A percentile compares a stretch with the other conserved stretches of the same genome.
Evolutionary conservation across 495 filamentous ascomycete species (phyloP).

Genomic region (Apodospora peruviana): DNA sequence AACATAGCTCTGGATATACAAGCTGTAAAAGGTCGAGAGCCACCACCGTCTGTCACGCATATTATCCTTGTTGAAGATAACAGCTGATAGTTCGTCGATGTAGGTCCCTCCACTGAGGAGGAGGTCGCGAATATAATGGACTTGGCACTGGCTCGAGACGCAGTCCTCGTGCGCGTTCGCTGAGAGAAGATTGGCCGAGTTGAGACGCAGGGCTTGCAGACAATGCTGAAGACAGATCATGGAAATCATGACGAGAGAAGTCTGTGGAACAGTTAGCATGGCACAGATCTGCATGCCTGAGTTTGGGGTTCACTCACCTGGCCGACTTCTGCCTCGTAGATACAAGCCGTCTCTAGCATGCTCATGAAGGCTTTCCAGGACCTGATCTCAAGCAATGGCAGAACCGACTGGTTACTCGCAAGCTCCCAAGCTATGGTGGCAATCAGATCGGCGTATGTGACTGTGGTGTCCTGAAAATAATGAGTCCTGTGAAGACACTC

Average conservation of each 20-base stretch:
- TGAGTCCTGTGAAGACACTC: conserved; percentile 15
- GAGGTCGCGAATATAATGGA: conserved; percentile 26
- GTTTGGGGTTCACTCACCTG: conserved; percentile 14
- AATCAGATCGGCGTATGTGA: conserved; percentile 24
- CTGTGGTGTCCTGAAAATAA: conserved; percentile 11
- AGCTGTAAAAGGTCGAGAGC: conserved; percentile 31
- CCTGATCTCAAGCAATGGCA: conserved; percentile 20
- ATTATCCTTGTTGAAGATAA: conserved; percentile 36
- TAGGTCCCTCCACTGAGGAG: conserved; percentile 15
- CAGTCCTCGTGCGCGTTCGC: conserved; percentile 18
- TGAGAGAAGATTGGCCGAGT: conserved; percentile 16
- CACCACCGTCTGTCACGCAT: conserved; percentile 30
- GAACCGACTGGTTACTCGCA: conserved; percentile 19
- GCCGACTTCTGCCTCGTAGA: conserved; percentile 28
- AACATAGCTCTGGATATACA: conserved; percentile 31
- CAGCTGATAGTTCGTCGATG: conserved; percentile 26
- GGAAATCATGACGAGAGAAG: conserved; percentile 25
- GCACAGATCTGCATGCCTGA: not conserved
- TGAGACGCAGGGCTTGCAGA: conserved; percentile 22
- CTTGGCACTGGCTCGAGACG: conserved; percentile 17
- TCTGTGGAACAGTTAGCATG: conserved; percentile 13
- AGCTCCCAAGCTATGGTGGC: conserved; percentile 36
- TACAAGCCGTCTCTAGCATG: conserved; percentile 26
- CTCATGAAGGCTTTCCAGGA: conserved; percentile 23
- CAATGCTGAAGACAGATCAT: conserved; percentile 27